These are phyloP conservation scores for Phellopilus nigrolimitatus DNA, from an alignment of 1,284 basidiomycete species.

Conservation along the genomic window DNA sequence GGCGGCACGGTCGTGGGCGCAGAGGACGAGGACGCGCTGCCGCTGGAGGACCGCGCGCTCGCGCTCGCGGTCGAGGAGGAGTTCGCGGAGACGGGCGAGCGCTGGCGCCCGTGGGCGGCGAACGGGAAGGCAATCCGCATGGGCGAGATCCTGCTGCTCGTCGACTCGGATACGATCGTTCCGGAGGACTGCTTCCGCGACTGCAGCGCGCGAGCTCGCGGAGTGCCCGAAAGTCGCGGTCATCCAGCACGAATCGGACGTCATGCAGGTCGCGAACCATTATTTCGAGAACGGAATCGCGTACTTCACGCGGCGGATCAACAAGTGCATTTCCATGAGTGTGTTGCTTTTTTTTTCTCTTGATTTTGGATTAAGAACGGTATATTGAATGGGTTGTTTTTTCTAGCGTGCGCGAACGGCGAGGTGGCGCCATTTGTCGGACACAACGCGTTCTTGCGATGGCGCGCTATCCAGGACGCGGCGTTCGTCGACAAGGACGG, in stretches of 20 bases:
- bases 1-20: constrained; percentile 22
- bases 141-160: constrained; percentile 63
- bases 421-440: constrained; percentile 85
- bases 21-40: constrained; percentile 30
- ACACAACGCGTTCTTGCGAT: constrained; percentile 84
- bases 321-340: constrained; percentile 72
- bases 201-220: constrained; percentile 72
- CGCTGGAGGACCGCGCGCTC: constrained; percentile 59
- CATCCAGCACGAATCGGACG: constrained; percentile 80
- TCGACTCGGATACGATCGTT: constrained; percentile 83
- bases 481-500: constrained; percentile 65
- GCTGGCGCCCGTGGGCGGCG: constrained; percentile 60
- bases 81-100: constrained; percentile 48
- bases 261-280: constrained; percentile 82
- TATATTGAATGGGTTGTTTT: too few species aligned
- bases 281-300: constrained; percentile 87
- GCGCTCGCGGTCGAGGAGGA: constrained; percentile 64
- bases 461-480: constrained; percentile 80
- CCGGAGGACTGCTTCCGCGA: constrained; percentile 84
- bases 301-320: constrained; percentile 78
- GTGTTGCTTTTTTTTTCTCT: too few species aligned
- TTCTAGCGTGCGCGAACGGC: constrained; percentile 71
- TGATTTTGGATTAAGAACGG: too few species aligned
- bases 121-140: constrained; percentile 54
- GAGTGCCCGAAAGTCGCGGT: constrained; percentile 78